Evolutionary conservation across 495 filamentous ascomycete genomes (phyloP).

Genomic region (Darksidea phi): DNA sequence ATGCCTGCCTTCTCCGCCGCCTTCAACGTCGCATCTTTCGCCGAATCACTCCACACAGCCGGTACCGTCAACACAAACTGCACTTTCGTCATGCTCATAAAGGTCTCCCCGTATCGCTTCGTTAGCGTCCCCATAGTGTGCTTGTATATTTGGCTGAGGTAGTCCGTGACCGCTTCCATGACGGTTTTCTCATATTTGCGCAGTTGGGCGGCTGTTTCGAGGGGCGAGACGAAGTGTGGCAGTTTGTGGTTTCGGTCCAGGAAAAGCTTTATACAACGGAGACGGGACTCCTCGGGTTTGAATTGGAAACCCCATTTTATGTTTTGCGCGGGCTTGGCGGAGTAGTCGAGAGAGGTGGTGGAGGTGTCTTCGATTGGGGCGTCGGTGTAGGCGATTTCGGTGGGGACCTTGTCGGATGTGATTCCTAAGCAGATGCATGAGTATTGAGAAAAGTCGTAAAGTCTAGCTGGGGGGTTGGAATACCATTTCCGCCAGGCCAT

Average conservation of each 20-base stretch:
- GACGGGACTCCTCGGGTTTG: constrained; percentile 67
- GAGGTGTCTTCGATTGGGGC: constrained; percentile 27
- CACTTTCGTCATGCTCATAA: constrained; percentile 45
- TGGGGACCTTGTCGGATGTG: constrained; percentile 49
- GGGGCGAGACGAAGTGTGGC: constrained; percentile 71
- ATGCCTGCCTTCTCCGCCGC: constrained; percentile 54
- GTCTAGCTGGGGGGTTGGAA: constrained; percentile 12
- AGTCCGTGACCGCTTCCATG: constrained; percentile 49
- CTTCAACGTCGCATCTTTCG: constrained; percentile 48
- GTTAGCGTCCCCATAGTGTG: constrained; percentile 74
- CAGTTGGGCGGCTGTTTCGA: constrained; percentile 71
- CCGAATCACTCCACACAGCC: constrained; percentile 53
- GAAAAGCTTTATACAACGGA: constrained; percentile 78
- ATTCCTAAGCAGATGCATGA: constrained; percentile 33
- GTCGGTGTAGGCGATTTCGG: constrained; percentile 45
- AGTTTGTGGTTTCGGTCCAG: constrained; percentile 75
- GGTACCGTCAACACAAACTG: constrained; percentile 65
- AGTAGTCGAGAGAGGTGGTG: constrained; percentile 30
- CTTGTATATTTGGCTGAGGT: constrained; percentile 59
- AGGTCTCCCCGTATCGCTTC: constrained; percentile 49
- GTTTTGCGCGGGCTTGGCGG: constrained; percentile 14
- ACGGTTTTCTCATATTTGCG: constrained; percentile 53
- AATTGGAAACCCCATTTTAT: constrained; percentile 79
- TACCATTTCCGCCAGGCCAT: constrained; percentile 70
- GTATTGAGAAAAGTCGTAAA: constrained; percentile 8